phyloP scores from a whole-genome alignment of 2,329 filamentous ascomycete genomes.

The Alternaria postmessia region DNA sequence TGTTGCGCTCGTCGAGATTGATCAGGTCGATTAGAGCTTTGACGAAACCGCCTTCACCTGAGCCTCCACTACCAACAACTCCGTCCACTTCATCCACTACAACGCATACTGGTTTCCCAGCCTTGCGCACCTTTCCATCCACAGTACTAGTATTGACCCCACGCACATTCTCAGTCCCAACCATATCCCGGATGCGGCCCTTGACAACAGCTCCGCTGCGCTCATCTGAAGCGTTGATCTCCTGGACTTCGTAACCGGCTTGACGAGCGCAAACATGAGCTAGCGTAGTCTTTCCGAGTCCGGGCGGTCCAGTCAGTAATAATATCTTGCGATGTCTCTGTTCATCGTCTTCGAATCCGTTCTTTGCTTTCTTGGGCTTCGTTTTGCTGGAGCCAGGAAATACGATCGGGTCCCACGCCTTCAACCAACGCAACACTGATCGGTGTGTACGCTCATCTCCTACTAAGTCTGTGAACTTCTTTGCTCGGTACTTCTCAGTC shows the following conservation, averaged over 20 bases:
- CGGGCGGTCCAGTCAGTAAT: slow-evolving; percentile 88
- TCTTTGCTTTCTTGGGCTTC: slow-evolving; percentile 59
- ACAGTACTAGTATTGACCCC: slow-evolving; percentile 66
- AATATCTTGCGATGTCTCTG: slow-evolving; percentile 86
- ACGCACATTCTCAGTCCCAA: slow-evolving; percentile 92
- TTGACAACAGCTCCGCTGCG: slow-evolving; percentile 89
- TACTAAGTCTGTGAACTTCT: slow-evolving; percentile 89
- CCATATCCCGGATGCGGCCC: slow-evolving; percentile 86
- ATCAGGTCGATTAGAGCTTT: slow-evolving; percentile 94
- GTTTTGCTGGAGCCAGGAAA: slow-evolving; percentile 78
- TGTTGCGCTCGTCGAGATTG: slow-evolving; percentile 84
- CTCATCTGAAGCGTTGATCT: slow-evolving; percentile 98
- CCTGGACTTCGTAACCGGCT: slow-evolving; percentile 93
- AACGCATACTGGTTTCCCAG: slow-evolving; percentile 87
- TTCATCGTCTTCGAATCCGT: slow-evolving; percentile 68
- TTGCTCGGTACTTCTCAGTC: slow-evolving; percentile 97
- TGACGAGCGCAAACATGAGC: slow-evolving; percentile 96
- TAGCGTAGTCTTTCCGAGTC: slow-evolving; percentile 92
- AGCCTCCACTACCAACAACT: slow-evolving; percentile 75
- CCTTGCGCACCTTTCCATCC: slow-evolving; percentile 69
- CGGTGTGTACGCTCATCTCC: slow-evolving; percentile 95
- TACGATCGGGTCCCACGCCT: slow-evolving; percentile 90
- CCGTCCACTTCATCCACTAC: slow-evolving; percentile 97
- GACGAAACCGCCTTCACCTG: slow-evolving; percentile 88
- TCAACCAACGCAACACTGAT: slow-evolving; percentile 89